Evolutionary conservation across 768 basidiomycete genomes (phyloP).

Genomic region (Suillus spraguei): DNA sequence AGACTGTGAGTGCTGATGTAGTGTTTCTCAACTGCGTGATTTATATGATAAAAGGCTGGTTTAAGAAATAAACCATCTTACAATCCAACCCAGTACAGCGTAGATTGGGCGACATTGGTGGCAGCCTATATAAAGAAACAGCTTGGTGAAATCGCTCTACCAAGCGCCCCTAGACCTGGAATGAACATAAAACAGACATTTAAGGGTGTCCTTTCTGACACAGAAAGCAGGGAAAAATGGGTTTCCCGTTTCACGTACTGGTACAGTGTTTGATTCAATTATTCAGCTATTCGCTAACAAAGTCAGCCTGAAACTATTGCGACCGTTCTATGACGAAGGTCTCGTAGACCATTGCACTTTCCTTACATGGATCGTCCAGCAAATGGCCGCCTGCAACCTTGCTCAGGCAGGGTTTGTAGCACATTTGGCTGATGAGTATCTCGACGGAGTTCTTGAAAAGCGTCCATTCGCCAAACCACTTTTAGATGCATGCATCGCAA

Average conservation of each 20-base stretch:
- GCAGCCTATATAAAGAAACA: slow-evolving; percentile 85
- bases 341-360: slow-evolving; percentile 80
- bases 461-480: slow-evolving; percentile 73
- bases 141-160: slow-evolving; percentile 74
- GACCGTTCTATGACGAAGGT: slow-evolving; percentile 79
- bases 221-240: slow-evolving; percentile 73
- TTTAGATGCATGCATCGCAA: slow-evolving; percentile 68
- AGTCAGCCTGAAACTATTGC: slow-evolving; percentile 65
- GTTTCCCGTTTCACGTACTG: slow-evolving; percentile 78
- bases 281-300: slow-evolving; percentile 3
- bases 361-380: slow-evolving; percentile 77
- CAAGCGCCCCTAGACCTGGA: slow-evolving; percentile 74
- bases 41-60: slow-evolving; percentile 51
- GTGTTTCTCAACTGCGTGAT: slow-evolving; percentile 5
- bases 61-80: slow-evolving; percentile 78
- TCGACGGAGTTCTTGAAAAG: slow-evolving; percentile 65
- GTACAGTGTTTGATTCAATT: slow-evolving; percentile 36
- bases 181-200: slow-evolving; percentile 84
- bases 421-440: slow-evolving; percentile 78
- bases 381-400: slow-evolving; percentile 75
- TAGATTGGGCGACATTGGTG: slow-evolving; percentile 84
- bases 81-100: slow-evolving; percentile 80
- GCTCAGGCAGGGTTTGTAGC: slow-evolving; percentile 80
- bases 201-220: slow-evolving; percentile 77
- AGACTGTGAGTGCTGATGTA: slow-evolving; percentile 56